Conservation (phyloP, 1,139 yeast species). For the Saccharomycopsis hybrid region DNA sequence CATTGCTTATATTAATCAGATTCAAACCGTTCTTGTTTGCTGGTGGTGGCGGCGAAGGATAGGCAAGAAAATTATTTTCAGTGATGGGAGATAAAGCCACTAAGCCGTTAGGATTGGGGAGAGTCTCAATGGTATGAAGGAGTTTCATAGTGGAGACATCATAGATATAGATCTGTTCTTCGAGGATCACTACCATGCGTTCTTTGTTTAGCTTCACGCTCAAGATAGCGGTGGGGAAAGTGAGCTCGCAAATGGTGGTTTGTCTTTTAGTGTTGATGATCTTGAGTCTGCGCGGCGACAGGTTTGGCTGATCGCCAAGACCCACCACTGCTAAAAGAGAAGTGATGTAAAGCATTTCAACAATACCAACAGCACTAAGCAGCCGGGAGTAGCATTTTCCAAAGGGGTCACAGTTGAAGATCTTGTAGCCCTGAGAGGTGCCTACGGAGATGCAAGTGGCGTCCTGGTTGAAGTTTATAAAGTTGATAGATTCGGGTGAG, state of each 20-base stretch:
- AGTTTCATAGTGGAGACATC: conserved; percentile 85
- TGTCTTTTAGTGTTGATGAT: conserved; percentile 64
- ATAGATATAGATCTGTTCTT: conserved; percentile 82
- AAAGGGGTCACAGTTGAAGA: conserved; percentile 56
- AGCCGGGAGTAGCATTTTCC: conserved; percentile 40
- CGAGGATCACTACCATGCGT: conserved; percentile 69
- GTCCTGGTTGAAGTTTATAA: conserved; percentile 59
- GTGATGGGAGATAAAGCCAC: conserved; percentile 59
- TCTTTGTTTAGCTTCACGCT: conserved; percentile 71
- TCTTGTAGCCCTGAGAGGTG: conserved; percentile 45
- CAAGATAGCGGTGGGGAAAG: conserved; percentile 79
- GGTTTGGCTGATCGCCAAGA: conserved; percentile 37
- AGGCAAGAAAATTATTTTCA: conserved; percentile 66
- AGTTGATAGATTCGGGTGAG: conserved; percentile 25
- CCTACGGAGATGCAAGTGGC: conserved; percentile 58
- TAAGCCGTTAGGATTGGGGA: conserved; percentile 55
- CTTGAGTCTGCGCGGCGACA: conserved; percentile 44
- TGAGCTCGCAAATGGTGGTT: conserved; percentile 74
- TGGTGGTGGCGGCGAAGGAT: conserved; percentile 82
- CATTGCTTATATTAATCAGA: conserved; percentile 13
- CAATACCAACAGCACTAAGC: conserved; percentile 34
- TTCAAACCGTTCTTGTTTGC: conserved; percentile 9
- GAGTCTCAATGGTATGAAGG: conserved; percentile 80
- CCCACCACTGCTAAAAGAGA: conserved; percentile 62
- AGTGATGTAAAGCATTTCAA: conserved; percentile 67